Evolutionary conservation across 768 basidiomycete genomes (phyloP).

Genomic region (Trametes punicea): DNA sequence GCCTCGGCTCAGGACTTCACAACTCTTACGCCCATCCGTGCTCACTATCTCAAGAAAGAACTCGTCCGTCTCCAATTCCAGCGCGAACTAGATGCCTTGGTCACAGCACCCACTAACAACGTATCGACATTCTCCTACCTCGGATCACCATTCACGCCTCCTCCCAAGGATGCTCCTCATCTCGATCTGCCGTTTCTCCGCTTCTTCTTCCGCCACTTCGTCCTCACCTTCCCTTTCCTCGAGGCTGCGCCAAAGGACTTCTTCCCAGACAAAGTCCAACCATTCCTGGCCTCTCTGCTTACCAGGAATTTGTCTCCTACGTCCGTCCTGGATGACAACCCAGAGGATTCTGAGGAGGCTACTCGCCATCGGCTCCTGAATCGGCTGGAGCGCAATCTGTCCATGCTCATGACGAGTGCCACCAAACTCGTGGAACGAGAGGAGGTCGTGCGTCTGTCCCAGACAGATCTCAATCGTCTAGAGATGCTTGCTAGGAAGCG

Average conservation of each 20-base stretch:
- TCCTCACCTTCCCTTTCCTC: constrained; percentile 95
- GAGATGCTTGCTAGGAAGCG: constrained; percentile 68
- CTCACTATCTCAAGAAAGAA: constrained; percentile 98
- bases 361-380: constrained; percentile 64
- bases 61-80: constrained; percentile 84
- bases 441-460: constrained; percentile 86
- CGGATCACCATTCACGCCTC: constrained; percentile 81
- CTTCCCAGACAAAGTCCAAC: constrained; percentile 93
- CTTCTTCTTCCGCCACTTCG: constrained; percentile 88
- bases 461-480: constrained; percentile 76
- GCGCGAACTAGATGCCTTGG: constrained; percentile 71
- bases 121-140: constrained; percentile 79
- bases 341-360: constrained; percentile 51
- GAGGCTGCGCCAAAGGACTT: constrained; percentile 85
- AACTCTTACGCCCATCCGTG: constrained; percentile 78
- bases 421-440: constrained; percentile 82
- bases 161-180: constrained; percentile 51
- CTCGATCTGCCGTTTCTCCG: constrained; percentile 85
- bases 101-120: constrained; percentile 44
- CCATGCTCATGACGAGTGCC: constrained; percentile 77
- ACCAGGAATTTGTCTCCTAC: constrained; percentile 71
- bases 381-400: constrained; percentile 82
- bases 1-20: not conserved
- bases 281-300: constrained; percentile 81
- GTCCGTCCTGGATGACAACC: constrained; percentile 54